phyloP scores from a whole-genome alignment of 768 basidiomycete genomes.

The Plicaturopsis crispa region DNA sequence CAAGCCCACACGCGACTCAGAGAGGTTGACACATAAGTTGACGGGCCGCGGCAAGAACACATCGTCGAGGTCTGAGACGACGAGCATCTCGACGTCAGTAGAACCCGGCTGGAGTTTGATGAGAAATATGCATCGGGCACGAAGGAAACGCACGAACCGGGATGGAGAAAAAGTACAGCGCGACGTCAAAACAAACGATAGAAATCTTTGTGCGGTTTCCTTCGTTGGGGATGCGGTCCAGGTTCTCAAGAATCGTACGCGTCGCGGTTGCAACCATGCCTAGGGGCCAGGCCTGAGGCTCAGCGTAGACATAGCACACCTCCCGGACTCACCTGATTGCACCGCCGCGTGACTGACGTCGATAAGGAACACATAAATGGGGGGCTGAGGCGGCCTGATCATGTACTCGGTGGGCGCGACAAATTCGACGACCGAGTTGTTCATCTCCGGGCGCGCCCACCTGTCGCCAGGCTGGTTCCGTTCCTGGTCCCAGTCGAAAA shows the following conservation, averaged over 20 bases:
- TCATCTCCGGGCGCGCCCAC: constrained; percentile 91
- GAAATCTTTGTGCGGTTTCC: constrained; percentile 89
- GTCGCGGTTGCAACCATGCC: constrained; percentile 99
- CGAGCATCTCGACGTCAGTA: constrained; percentile 87
- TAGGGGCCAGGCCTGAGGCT: constrained; percentile 15
- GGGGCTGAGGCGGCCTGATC: constrained; percentile 97
- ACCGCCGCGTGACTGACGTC: constrained; percentile 92
- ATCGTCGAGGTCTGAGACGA: constrained; percentile 94
- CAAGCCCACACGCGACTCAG: constrained; percentile 72
- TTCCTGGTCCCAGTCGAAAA: constrained; percentile 97
- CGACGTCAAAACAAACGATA: constrained; percentile 86
- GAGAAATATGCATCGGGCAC: background rate
- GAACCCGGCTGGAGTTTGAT: constrained; percentile 66
- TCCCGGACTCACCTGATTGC: constrained; percentile 58
- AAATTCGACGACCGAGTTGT: constrained; percentile 90
- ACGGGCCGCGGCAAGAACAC: constrained; percentile 96
- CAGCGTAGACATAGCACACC: background rate
- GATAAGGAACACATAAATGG: constrained; percentile 94
- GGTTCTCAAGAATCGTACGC: constrained; percentile 89
- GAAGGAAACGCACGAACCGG: constrained; percentile 39
- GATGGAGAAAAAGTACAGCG: constrained; percentile 95
- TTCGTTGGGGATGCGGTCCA: constrained; percentile 93
- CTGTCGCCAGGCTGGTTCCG: constrained; percentile 92
- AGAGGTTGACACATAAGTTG: constrained; percentile 92
- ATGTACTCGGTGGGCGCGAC: constrained; percentile 99